These are phyloP conservation scores for Panellus pusillus DNA, from an alignment of 768 basidiomycete species.

Conservation along the genomic window DNA sequence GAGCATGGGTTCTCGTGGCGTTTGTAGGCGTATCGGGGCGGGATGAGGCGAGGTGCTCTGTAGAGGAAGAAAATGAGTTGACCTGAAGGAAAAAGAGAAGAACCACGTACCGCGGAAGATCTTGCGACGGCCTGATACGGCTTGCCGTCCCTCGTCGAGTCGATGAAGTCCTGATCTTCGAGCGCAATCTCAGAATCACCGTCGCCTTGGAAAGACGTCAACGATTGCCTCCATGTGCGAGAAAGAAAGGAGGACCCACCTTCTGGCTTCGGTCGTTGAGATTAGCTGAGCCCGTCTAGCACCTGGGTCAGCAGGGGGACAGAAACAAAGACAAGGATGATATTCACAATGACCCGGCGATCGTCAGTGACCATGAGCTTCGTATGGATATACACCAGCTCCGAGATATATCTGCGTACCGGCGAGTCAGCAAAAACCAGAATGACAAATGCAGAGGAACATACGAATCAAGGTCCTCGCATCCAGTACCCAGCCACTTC, in stretches of 20 bases:
- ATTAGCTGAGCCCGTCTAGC: constrained; percentile 90
- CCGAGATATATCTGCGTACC: constrained; percentile 68
- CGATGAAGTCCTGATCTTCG: constrained; percentile 81
- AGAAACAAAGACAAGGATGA: background rate
- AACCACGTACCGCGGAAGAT: constrained; percentile 68
- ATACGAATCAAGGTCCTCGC: constrained; percentile 80
- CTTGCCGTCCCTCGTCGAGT: constrained; percentile 75
- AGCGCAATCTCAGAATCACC: constrained; percentile 95
- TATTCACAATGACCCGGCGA: constrained; percentile 77
- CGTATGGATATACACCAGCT: constrained; percentile 79
- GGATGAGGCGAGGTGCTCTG: constrained; percentile 86
- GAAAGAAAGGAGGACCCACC: constrained; percentile 33
- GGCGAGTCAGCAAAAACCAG: constrained; percentile 7
- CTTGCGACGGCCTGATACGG: constrained; percentile 69
- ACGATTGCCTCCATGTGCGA: constrained; percentile 1
- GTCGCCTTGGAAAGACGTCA: constrained; percentile 56
- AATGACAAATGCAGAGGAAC: constrained; percentile 32
- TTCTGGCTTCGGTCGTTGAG: constrained; percentile 86
- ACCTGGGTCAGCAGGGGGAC: background rate
- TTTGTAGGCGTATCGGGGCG: constrained; percentile 58
- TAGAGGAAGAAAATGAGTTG: background rate
- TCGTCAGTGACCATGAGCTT: constrained; percentile 97
- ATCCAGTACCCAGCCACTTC: constrained; percentile 79
- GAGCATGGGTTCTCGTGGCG: constrained; percentile 38
- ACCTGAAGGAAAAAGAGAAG: constrained; percentile 1